phyloP scores from a whole-genome alignment of 2,329 filamentous ascomycete genomes.

The Colletotrichum noveboracense region DNA sequence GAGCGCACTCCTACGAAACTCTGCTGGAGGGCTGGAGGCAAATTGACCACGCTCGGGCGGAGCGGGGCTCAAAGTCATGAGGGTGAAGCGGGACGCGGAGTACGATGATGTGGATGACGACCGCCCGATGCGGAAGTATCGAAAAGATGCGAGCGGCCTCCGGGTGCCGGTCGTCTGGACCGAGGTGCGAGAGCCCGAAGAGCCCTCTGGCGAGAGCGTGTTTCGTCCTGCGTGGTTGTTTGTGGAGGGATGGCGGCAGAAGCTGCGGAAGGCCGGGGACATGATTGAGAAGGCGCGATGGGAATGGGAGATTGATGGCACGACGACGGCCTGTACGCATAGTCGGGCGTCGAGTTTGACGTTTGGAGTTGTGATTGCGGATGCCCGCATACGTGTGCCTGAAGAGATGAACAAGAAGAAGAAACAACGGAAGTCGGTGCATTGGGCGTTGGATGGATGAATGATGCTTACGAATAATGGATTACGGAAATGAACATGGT shows the following conservation, averaged over 20 bases:
- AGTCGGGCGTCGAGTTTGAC: constrained; percentile 4
- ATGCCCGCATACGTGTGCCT: not conserved
- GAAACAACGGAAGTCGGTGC: constrained; percentile 10
- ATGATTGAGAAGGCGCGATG: constrained; percentile 37
- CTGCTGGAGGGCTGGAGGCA: constrained; percentile 16
- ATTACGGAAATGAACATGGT: not conserved
- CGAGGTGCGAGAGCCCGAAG: not conserved
- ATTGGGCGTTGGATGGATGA: constrained; percentile 11
- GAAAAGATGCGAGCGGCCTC: constrained; percentile 1
- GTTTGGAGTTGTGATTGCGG: not conserved
- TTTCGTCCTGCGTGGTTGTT: constrained; percentile 42
- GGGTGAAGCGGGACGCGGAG: constrained; percentile 11
- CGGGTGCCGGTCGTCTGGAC: constrained; percentile 5
- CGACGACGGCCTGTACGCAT: constrained; percentile 21
- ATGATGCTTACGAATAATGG: not conserved
- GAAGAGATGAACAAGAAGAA: not conserved
- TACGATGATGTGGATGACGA: constrained; percentile 12
- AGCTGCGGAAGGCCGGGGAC: constrained; percentile 34
- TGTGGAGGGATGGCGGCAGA: constrained; percentile 41
- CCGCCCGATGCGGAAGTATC: not conserved
- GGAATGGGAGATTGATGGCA: constrained; percentile 30
- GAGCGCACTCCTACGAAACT: constrained; percentile 32
- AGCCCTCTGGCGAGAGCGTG: constrained; percentile 26
- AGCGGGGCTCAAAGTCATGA: constrained; percentile 18
- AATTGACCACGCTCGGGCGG: constrained; percentile 45